phyloP scores from a whole-genome alignment of 805 yeast genomes.

The Kodamaea fukazawae region DNA sequence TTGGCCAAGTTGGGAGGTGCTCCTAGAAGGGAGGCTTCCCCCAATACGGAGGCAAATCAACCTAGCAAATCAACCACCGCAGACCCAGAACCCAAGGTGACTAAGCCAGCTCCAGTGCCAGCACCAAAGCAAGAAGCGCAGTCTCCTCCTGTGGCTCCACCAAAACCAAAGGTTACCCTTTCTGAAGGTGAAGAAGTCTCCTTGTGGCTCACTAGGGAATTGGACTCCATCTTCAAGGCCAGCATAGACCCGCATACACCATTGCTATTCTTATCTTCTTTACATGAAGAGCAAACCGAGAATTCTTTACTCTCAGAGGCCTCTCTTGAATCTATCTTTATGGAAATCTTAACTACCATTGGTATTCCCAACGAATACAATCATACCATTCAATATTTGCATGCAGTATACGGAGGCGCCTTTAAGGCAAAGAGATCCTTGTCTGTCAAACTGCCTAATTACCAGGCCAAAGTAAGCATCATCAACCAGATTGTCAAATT shows the following conservation, averaged over 20 bases:
- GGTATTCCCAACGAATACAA: constrained; percentile 39
- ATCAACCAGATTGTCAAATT: constrained; percentile 49
- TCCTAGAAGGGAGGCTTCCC: too few relatives aligned
- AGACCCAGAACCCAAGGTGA: neutral
- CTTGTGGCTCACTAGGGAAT: constrained; percentile 40
- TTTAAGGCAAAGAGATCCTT: constrained; percentile 42
- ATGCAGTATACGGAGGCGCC: constrained; percentile 42
- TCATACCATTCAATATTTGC: constrained; percentile 48
- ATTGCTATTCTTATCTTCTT: constrained; percentile 22
- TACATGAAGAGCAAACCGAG: constrained; percentile 21
- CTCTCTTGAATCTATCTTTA: constrained; percentile 48
- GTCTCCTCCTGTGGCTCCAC: neutral
- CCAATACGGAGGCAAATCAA: constrained; percentile 1
- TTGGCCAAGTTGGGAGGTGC: constrained; percentile 44
- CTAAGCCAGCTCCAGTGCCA: neutral
- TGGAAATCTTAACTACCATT: constrained; percentile 54
- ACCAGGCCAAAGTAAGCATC: constrained; percentile 35
- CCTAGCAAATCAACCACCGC: constrained; percentile 3
- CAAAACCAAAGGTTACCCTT: neutral
- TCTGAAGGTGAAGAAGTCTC: constrained; percentile 23
- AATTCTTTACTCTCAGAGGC: constrained; percentile 15
- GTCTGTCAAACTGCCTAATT: constrained; percentile 38
- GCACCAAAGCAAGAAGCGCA: neutral
- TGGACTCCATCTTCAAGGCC: constrained; percentile 37
- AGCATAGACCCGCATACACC: constrained; percentile 21